Conservation (phyloP, 768 basidiomycete species). For the Termitomyces sp. region DNA sequence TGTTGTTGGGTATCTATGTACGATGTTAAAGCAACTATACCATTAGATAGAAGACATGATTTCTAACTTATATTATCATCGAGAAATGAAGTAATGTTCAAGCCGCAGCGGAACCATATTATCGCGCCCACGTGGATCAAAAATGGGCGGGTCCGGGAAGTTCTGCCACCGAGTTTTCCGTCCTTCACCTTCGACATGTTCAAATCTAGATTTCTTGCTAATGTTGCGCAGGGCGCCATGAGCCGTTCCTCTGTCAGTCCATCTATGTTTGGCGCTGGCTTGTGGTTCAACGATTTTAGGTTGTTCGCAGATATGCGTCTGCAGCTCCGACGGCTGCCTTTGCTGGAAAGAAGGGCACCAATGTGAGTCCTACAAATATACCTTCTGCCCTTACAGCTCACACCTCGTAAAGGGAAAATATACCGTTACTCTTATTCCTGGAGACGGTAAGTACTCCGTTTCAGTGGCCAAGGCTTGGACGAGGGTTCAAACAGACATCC, state of each 20-base stretch:
- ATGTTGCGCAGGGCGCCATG: slow-evolving; percentile 48
- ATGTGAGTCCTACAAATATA: slow-evolving; percentile 46
- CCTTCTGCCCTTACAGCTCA: not conserved
- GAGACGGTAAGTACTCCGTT: slow-evolving; percentile 65
- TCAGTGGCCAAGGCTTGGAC: not conserved
- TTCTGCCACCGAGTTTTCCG: slow-evolving; percentile 9
- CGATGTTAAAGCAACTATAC: not conserved
- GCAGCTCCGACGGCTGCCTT: slow-evolving; percentile 85
- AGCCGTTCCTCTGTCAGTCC: slow-evolving; percentile 41
- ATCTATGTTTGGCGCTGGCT: not conserved
- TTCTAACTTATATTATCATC: not conserved
- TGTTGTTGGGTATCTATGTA: not conserved
- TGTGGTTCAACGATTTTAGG: slow-evolving; percentile 11
- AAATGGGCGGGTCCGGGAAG: slow-evolving; percentile 7
- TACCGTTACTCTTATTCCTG: slow-evolving; percentile 92
- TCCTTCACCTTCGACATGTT: slow-evolving; percentile 43
- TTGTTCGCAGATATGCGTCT: slow-evolving; percentile 54
- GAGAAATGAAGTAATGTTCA: not conserved
- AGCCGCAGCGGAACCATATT: slow-evolving; percentile 1
- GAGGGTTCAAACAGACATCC: slow-evolving; percentile 11
- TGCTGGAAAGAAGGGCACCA: slow-evolving; percentile 81
- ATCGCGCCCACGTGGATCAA: slow-evolving; percentile 13
- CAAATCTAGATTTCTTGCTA: slow-evolving; percentile 44
- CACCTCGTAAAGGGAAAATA: slow-evolving; percentile 77
- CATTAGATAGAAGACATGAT: not conserved